Evolutionary conservation across 164 flowering plant genomes (phyloP).

Genomic region (Piper longum): DNA sequence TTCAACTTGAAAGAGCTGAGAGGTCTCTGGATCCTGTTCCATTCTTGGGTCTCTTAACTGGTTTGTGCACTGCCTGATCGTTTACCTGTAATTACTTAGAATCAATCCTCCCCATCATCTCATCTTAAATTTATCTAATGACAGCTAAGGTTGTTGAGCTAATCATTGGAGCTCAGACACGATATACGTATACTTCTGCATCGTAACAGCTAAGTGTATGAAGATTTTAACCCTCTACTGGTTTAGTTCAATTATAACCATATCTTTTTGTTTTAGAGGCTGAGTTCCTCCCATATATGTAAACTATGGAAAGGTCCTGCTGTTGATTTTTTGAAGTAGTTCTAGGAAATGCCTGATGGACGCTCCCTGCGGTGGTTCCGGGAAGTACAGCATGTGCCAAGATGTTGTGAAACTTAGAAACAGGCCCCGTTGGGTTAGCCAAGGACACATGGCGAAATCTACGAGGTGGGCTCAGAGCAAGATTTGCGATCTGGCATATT

Average conservation of each 20-base stretch:
- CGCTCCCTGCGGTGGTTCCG: too few relatives aligned
- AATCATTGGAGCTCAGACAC: slow-evolving; percentile 70
- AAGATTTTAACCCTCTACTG: background rate
- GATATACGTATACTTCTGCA: slow-evolving; percentile 95
- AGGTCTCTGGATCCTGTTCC: slow-evolving; percentile 66
- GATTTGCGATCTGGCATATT: too few relatives aligned
- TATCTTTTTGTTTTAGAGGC: background rate
- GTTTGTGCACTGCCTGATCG: slow-evolving; percentile 18
- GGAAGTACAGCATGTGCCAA: too few relatives aligned
- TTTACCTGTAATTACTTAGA: background rate
- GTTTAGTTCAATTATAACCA: background rate
- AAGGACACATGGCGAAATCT: too few relatives aligned
- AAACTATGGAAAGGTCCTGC: too few relatives aligned
- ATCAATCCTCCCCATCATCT: background rate
- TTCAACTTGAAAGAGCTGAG: slow-evolving; percentile 51
- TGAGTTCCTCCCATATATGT: background rate
- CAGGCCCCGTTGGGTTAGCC: too few relatives aligned
- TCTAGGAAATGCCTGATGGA: too few relatives aligned
- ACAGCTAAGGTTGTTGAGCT: slow-evolving; percentile 91
- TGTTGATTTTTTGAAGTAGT: too few relatives aligned
- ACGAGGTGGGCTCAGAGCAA: too few relatives aligned
- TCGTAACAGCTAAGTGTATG: slow-evolving; percentile 28
- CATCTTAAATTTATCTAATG: slow-evolving; percentile 3
- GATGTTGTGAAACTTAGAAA: too few relatives aligned
- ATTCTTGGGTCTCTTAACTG: slow-evolving; percentile 65